Evolutionary conservation across 495 filamentous ascomycete genomes (phyloP).

Genomic region (Xylona heveae): DNA sequence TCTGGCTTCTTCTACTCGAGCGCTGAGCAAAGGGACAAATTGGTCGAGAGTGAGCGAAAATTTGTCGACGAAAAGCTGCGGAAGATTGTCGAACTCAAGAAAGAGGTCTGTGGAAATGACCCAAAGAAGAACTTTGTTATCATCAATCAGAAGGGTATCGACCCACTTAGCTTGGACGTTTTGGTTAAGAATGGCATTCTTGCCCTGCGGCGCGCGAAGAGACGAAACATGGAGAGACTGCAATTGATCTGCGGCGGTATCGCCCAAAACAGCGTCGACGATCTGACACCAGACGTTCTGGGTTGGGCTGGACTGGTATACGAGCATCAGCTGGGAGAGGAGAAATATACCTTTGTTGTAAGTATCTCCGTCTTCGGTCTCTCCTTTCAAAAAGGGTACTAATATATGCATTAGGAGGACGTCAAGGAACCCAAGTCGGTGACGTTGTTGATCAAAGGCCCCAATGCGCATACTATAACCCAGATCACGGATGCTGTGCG

Average conservation of each 20-base stretch:
- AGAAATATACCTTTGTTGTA: conserved; percentile 90
- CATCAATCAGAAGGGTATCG: conserved; percentile 99
- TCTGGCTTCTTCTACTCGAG: conserved; percentile 97
- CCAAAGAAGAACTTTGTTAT: conserved; percentile 91
- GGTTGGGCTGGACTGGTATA: conserved; percentile 95
- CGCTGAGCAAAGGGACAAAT: conserved; percentile 87
- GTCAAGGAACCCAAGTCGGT: conserved; percentile 98
- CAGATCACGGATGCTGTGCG: conserved; percentile 96
- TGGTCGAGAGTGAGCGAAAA: conserved; percentile 88
- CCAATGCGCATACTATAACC: conserved; percentile 86
- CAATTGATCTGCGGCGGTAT: conserved; percentile 83
- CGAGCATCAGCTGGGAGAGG: conserved; percentile 92
- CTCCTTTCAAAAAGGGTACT: conserved; percentile 2
- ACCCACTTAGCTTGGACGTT: conserved; percentile 85
- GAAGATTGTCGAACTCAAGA: conserved; percentile 97
- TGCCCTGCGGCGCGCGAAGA: conserved; percentile 81
- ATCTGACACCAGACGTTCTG: conserved; percentile 68
- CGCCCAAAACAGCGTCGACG: conserved; percentile 90
- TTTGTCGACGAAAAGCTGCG: conserved; percentile 94
- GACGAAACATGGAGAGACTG: conserved; percentile 95
- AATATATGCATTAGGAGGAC: conserved; percentile 39
- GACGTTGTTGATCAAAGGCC: conserved; percentile 94
- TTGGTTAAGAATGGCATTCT: conserved; percentile 95
- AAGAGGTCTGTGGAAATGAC: conserved; percentile 88
- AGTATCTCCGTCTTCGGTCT: conserved; percentile 4